phyloP scores from a whole-genome alignment of 768 basidiomycete genomes.

The Gloeophyllum trabeum region DNA sequence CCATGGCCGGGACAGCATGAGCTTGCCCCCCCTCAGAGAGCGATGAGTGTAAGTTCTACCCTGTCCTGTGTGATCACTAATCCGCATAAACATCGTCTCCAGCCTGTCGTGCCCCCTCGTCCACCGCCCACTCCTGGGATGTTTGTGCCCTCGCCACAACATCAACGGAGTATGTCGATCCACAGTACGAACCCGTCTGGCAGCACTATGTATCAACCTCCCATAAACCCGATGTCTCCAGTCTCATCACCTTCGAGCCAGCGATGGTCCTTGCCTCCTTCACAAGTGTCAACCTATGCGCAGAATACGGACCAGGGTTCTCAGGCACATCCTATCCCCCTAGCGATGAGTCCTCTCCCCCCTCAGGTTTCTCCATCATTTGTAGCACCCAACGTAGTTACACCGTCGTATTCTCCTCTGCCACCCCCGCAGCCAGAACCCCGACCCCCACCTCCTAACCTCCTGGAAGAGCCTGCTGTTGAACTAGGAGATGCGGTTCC shows the following conservation, averaged over 20 bases:
- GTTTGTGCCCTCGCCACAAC: slow-evolving; percentile 10
- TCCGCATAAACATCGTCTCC: slow-evolving; percentile 6
- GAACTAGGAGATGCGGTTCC: too few relatives aligned
- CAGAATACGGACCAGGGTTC: neutral
- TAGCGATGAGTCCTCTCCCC: neutral
- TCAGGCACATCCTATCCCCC: neutral
- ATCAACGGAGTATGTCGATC: slow-evolving; percentile 10
- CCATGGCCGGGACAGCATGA: slow-evolving; percentile 5
- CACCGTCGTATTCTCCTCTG: too few relatives aligned
- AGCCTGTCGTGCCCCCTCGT: slow-evolving; percentile 15
- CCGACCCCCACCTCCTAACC: slow-evolving; percentile 20
- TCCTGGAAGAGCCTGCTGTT: slow-evolving; percentile 41
- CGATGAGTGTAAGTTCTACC: neutral
- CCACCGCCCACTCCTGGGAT: slow-evolving; percentile 8
- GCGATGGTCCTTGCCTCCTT: slow-evolving; percentile 6
- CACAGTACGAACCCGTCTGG: neutral
- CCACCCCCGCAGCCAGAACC: neutral
- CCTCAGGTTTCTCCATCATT: slow-evolving; percentile 1
- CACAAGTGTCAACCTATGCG: neutral
- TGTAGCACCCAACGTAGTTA: too few relatives aligned
- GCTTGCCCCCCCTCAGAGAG: neutral
- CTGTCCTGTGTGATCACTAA: neutral
- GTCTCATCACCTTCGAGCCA: slow-evolving; percentile 1
- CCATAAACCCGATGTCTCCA: slow-evolving; percentile 2
- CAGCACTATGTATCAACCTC: slow-evolving; percentile 1